These are phyloP conservation scores for Ramicandelaber brevisporus DNA, from an alignment of 192 early-diverging fungal species.

Conservation along the genomic window DNA sequence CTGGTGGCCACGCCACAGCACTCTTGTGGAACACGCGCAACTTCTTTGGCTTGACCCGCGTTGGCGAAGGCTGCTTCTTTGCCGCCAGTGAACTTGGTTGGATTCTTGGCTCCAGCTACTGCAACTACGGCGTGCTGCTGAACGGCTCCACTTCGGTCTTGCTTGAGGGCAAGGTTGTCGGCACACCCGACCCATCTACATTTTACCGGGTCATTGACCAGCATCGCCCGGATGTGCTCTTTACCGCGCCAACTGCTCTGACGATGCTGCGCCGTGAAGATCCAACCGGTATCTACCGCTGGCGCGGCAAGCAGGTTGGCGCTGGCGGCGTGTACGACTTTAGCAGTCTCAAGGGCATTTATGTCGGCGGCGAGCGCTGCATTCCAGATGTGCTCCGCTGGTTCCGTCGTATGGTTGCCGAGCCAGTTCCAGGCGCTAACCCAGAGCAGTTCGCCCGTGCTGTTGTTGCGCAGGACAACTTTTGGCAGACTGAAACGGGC, in stretches of 20 bases:
- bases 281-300: slow-evolving; percentile 24
- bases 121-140: slow-evolving; percentile 56
- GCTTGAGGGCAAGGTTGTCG: slow-evolving; percentile 69
- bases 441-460: slow-evolving; percentile 4
- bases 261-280: slow-evolving; percentile 61
- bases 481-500: slow-evolving; percentile 76
- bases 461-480: slow-evolving; percentile 52
- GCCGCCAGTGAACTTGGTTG: slow-evolving; percentile 69
- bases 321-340: too few relatives aligned
- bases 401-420: slow-evolving; percentile 16
- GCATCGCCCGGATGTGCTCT: slow-evolving; percentile 44
- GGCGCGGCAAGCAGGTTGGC: too few relatives aligned
- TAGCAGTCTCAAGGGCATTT: slow-evolving; percentile 31
- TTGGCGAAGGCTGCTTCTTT: slow-evolving; percentile 57
- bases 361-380: slow-evolving; percentile 59
- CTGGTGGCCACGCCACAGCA: slow-evolving; percentile 46
- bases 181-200: slow-evolving; percentile 49
- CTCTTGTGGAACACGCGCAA: slow-evolving; percentile 40
- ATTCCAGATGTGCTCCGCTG: slow-evolving; percentile 49
- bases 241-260: slow-evolving; percentile 67
- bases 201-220: slow-evolving; percentile 55
- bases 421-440: slow-evolving; percentile 3
- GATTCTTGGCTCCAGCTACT: slow-evolving; percentile 66
- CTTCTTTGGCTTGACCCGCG: slow-evolving; percentile 41
- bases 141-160: slow-evolving; percentile 50